Conservation (phyloP, 257 asterid species). For the Petunia secreta region DNA sequence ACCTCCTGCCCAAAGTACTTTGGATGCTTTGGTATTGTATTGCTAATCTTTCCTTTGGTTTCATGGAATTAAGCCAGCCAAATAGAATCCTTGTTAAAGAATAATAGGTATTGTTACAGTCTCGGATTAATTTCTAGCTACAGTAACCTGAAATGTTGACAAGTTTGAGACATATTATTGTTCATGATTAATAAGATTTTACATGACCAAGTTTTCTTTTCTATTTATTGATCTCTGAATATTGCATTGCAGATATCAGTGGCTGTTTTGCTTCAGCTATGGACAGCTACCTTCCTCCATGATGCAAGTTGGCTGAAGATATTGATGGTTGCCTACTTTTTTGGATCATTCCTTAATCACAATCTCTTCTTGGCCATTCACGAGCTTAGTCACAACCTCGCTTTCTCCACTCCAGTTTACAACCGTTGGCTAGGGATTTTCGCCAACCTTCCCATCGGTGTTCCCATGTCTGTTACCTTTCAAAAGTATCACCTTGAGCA, state of each 20-base stretch:
- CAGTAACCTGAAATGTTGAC: neutral
- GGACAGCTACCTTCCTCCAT: conserved; percentile 75
- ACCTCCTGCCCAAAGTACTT: neutral
- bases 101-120: no score
- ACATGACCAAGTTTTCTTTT: neutral
- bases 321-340: conserved; percentile 63
- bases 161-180: neutral
- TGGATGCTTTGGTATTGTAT: neutral
- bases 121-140: no score
- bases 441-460: conserved; percentile 91
- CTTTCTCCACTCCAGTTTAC: conserved; percentile 79
- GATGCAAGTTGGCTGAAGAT: conserved; percentile 69
- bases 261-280: conserved; percentile 78
- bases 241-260: conserved; percentile 53
- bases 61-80: no score
- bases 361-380: conserved; percentile 92
- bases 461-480: conserved; percentile 94
- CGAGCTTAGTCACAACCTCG: conserved; percentile 92
- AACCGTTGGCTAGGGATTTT: conserved; percentile 89
- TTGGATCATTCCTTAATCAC: conserved; percentile 91
- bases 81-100: no score
- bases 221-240: neutral
- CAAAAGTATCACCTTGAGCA: conserved; percentile 97
- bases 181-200: neutral
- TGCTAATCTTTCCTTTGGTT: neutral